Conservation (phyloP, 805 yeast species). For the Wickerhamiella sergipiensis region DNA sequence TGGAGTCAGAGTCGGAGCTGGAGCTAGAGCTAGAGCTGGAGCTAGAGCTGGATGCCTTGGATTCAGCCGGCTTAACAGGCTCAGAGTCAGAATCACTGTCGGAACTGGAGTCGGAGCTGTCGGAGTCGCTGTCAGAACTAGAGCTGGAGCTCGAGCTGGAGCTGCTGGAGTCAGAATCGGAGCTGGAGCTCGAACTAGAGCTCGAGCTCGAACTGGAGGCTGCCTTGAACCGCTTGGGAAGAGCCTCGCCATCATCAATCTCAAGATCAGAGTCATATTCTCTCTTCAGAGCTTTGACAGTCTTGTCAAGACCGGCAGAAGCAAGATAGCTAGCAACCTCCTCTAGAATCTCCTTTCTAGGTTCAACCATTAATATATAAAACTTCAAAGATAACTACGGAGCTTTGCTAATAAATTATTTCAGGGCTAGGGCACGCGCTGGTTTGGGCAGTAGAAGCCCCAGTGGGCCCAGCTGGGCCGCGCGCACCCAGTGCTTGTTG, state of each 20-base stretch:
- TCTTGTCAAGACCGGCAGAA: conserved; percentile 20
- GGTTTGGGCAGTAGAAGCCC: too few species aligned
- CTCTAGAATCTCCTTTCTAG: conserved; percentile 16
- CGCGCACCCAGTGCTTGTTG: too few species aligned
- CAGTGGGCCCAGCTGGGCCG: too few species aligned
- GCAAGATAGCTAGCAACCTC: conserved; percentile 22
- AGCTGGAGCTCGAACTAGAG: conserved; percentile 19
- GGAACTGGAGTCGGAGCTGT: conserved; percentile 17
- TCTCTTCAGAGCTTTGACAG: conserved; percentile 24
- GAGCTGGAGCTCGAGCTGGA: conserved; percentile 7
- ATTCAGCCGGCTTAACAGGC: too few species aligned
- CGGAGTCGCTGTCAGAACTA: conserved; percentile 12
- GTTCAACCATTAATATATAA: conserved; percentile 2
- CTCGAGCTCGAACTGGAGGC: conserved; percentile 16
- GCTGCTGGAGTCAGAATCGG: conserved; percentile 11
- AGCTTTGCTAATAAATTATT: not conserved
- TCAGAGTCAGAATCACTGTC: conserved; percentile 13
- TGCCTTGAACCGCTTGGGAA: conserved; percentile 15
- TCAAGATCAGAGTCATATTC: conserved; percentile 15
- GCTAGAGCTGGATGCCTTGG: too few species aligned
- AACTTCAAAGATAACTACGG: not conserved
- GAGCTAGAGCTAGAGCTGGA: conserved; percentile 17
- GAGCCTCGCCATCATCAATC: conserved; percentile 15
- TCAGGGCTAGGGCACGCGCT: not conserved
- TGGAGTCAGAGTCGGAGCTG: conserved; percentile 1